Percentiles rank a stretch among this genome's conserved stretches.
These are phyloP conservation scores for Camellia japonica DNA, from an alignment of 148 eudicot species.

Conservation along the genomic window DNA sequence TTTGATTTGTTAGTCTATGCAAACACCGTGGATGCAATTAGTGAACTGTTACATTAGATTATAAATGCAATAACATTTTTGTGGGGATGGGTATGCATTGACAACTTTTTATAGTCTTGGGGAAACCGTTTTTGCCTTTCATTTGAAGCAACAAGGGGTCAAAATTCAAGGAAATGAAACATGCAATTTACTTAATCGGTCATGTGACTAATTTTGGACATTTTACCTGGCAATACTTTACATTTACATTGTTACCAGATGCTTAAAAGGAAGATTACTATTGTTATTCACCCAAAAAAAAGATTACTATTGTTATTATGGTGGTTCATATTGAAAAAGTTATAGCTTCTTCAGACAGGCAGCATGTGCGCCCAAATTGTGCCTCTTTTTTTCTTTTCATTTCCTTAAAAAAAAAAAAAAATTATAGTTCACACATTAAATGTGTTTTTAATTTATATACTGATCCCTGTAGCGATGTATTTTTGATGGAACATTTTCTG, in stretches of 20 bases:
- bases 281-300: too few species aligned
- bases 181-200: neutral
- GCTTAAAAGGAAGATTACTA: too few species aligned
- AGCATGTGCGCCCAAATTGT: neutral
- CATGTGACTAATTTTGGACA: neutral
- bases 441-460: neutral
- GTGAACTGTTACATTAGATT: too few species aligned
- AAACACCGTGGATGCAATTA: too few species aligned
- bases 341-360: neutral
- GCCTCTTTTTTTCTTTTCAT: slow-evolving; percentile 1
- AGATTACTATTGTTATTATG: neutral
- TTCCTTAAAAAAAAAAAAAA: neutral
- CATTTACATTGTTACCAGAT: neutral
- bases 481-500: slow-evolving; percentile 10
- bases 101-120: too few species aligned
- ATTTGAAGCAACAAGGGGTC: neutral
- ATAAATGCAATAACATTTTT: too few species aligned
- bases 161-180: neutral
- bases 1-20: too few species aligned
- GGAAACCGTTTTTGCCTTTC: neutral
- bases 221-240: neutral
- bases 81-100: too few species aligned
- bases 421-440: too few species aligned
- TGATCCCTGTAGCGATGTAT: neutral
- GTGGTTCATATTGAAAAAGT: neutral